Evolutionary conservation across 805 yeast genomes (phyloP), one percentile per base, ranked within the genome.

Genomic region (Candida lessepsii): DNA sequence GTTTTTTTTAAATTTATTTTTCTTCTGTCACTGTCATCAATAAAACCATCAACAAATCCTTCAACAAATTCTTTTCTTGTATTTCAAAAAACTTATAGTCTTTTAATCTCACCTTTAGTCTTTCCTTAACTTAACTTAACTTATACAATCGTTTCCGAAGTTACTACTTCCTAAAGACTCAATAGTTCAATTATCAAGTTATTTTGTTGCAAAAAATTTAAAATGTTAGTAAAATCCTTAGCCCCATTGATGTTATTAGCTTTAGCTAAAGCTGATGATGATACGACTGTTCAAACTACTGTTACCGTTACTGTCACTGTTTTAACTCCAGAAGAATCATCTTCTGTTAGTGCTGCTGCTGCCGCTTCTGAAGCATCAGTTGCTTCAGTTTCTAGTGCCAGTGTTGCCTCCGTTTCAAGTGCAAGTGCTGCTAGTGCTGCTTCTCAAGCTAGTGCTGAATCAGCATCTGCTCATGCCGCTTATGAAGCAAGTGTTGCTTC

Each of bases 241-340:
- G 36, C 40, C 21, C 44, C 52, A 31, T 41, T 52, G 15, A 39
- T 46, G 30, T 29, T 47, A 9, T 41, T 56, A 21, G 56, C 54
- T 31, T 36, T 39, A 37, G 35, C 53, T 40, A 26, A 49, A 25
- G 50, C 52, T 9, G 57, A 49, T 6, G 42, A 47, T 13, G 68
- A 70, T 21, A 68, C 75, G 34, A 72, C 78, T 40, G 55, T 67
- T 20, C 46, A 56, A 20, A 52, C 68, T 39, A 74, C 78, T 20
- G 50, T 74, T 43, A 73, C 78, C 17, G 57, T 71, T 42, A 73
- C 79, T 34, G 57, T 59, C 38, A 74, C 79, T 20, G 37, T 71
- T 32, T 63, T 70, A 52, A 60, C 76, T 21, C 77, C 78, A 24
- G 61, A 66, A 40, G 74, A 74, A 54, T 63, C 71, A 37, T 54